phyloP scores from a whole-genome alignment of 345 rosid genomes.

The Hypericum androsaemum region DNA sequence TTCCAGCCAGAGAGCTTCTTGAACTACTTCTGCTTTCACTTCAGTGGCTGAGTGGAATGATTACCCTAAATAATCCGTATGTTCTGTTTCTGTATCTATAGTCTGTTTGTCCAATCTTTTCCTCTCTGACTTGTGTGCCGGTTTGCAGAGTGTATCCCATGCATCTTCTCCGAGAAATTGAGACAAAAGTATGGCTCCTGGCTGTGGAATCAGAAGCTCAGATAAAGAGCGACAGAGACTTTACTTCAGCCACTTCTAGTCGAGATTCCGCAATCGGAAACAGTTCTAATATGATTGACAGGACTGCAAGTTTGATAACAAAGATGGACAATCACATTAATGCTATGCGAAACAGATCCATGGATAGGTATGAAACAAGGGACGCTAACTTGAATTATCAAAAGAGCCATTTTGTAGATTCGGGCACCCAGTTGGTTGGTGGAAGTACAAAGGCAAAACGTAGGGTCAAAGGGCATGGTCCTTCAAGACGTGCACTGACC shows the following conservation, averaged over 20 bases:
- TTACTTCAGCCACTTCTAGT: constrained; percentile 29
- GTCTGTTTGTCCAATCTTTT: constrained; percentile 1
- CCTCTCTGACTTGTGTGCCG: constrained; percentile 21
- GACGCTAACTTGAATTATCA: constrained; percentile 35
- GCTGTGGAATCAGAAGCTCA: constrained; percentile 98
- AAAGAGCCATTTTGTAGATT: constrained; percentile 50
- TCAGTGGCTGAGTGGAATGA: constrained; percentile 95
- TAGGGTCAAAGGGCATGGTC: constrained; percentile 63
- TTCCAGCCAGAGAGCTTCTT: constrained; percentile 83
- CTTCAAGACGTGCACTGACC: constrained; percentile 44
- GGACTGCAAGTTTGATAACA: constrained; percentile 69
- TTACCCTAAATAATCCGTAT: constrained; percentile 68
- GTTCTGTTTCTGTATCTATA: constrained; percentile 27
- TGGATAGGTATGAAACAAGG: constrained; percentile 58
- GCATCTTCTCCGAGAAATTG: constrained; percentile 89
- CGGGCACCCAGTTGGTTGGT: constrained; percentile 33
- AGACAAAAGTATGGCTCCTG: constrained; percentile 94
- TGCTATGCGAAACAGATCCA: constrained; percentile 41
- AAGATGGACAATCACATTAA: constrained; percentile 91
- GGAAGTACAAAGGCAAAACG: constrained; percentile 55
- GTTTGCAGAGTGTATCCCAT: constrained; percentile 73
- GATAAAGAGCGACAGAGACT: constrained; percentile 54
- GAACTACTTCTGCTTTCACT: constrained; percentile 84
- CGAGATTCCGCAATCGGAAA: constrained; percentile 37
- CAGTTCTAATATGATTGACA: constrained; percentile 61